Evolutionary conservation across 164 flowering plant species (phyloP), one percentile per base, ranked within the genome.

Genomic region (Vitis cinerea): DNA sequence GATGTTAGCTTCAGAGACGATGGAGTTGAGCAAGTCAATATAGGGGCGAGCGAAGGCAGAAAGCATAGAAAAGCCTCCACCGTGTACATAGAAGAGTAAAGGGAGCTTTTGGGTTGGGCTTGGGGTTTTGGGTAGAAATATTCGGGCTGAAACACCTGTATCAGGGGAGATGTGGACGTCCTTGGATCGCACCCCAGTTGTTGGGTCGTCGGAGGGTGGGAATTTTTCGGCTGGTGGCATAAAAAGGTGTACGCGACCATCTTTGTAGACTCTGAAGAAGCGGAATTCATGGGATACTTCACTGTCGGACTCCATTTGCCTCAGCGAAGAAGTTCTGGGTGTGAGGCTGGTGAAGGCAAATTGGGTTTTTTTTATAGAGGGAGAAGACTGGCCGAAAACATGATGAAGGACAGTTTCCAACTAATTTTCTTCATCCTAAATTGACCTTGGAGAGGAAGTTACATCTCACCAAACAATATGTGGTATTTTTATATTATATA

Each of bases 21-120:
- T 47, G 16, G 66, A 2, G 31, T 44, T 56, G 50, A 81, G 65
- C 76, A 16, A 63, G 64, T 59, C 27, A 58, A 76, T 72, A 68
- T 54, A 61, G 7, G 0, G 2, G 2, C 64, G 19, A 3, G 70
- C 19, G 54, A 75, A 79, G 59, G 88, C 75, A 23, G 86, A 71
- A 14, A 15, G 59, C 13, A 72, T 47, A 71, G 76, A 70, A 59
- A 85, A 85, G 2, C 74, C 88, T 1, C 86, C 86, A 12, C 86
- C 88, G 67, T 83, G 88, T 57, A 75, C 12, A 74, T 85, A 73
- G 59, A 81, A 12, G 3, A 85, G 54, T 15, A 85, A 63, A 4
- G 88, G 88, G 47, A 81, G 72, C 17, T 80, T 83, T 14, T 15
- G 37, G 48, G 17, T 50, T 15, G 63, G 56, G 59, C 29, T 62